These are phyloP conservation scores for Aspergillus sp. DNA, from an alignment of 2,329 filamentous ascomycete species.

Conservation along the genomic window DNA sequence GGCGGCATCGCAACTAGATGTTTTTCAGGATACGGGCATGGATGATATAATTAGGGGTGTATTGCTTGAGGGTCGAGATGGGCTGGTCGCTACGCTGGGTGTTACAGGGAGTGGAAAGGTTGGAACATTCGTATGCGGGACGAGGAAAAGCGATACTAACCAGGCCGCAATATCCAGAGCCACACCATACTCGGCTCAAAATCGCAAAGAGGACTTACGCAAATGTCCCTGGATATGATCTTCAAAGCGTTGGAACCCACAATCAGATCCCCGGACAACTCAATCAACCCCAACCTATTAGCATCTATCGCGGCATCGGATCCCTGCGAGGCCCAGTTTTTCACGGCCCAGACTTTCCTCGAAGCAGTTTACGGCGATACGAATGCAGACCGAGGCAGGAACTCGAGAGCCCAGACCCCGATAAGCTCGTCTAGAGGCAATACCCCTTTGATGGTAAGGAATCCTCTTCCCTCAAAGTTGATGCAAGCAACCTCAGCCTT, in stretches of 20 bases:
- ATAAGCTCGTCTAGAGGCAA: conserved; percentile 48
- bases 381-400: conserved; percentile 49
- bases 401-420: conserved; percentile 62
- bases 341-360: conserved; percentile 67
- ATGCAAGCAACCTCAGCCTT: conserved; percentile 13
- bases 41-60: conserved; percentile 73
- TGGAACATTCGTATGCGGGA: neutral
- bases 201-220: conserved; percentile 78
- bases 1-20: conserved; percentile 70
- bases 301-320: conserved; percentile 71
- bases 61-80: conserved; percentile 77
- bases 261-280: conserved; percentile 54
- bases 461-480: conserved; percentile 17
- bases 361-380: conserved; percentile 69
- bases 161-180: conserved; percentile 52
- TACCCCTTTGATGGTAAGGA: conserved; percentile 40
- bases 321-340: conserved; percentile 70
- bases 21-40: conserved; percentile 76
- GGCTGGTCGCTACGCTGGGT: conserved; percentile 80
- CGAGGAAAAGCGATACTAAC: conserved; percentile 6
- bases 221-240: conserved; percentile 82
- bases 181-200: conserved; percentile 92
- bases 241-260: conserved; percentile 73
- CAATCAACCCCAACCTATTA: conserved; percentile 55
- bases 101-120: conserved; percentile 97